Conservation (phyloP, 495 filamentous ascomycete genomes). For the Corynascus novoguineensis region DNA sequence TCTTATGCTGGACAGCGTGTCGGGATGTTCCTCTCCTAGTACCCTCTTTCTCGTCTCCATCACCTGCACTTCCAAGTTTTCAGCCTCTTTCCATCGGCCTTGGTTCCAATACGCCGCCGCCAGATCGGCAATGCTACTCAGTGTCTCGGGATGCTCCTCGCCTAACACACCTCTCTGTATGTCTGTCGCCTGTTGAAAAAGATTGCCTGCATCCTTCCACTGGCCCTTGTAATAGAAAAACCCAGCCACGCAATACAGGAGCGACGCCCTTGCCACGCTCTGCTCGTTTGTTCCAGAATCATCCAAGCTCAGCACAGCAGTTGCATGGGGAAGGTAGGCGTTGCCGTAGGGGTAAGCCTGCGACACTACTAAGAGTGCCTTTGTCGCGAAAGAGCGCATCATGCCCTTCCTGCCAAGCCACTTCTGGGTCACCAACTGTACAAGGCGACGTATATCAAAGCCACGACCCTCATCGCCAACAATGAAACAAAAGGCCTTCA, state of each 20-base stretch:
- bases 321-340: slow-evolving; percentile 22
- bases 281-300: slow-evolving; percentile 20
- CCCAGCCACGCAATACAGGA: no score
- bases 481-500: no score
- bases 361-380: no score
- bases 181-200: slow-evolving; percentile 25
- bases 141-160: slow-evolving; percentile 35
- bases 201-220: not conserved
- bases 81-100: no score
- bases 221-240: slow-evolving; percentile 28
- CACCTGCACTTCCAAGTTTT: slow-evolving; percentile 8
- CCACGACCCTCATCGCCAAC: no score
- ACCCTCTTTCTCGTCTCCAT: slow-evolving; percentile 28
- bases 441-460: no score
- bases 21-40: slow-evolving; percentile 36
- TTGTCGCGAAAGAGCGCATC: no score
- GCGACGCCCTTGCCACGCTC: no score
- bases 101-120: slow-evolving; percentile 4
- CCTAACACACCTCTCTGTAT: slow-evolving; percentile 29
- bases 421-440: no score
- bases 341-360: not conserved
- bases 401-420: no score
- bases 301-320: slow-evolving; percentile 36
- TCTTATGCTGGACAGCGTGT: slow-evolving; percentile 35
- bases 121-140: slow-evolving; percentile 38